Base-by-base conservation (phyloP, 228 moss, liverwort and hornwort genomes). In the Sphagnum magellanicum region DNA sequence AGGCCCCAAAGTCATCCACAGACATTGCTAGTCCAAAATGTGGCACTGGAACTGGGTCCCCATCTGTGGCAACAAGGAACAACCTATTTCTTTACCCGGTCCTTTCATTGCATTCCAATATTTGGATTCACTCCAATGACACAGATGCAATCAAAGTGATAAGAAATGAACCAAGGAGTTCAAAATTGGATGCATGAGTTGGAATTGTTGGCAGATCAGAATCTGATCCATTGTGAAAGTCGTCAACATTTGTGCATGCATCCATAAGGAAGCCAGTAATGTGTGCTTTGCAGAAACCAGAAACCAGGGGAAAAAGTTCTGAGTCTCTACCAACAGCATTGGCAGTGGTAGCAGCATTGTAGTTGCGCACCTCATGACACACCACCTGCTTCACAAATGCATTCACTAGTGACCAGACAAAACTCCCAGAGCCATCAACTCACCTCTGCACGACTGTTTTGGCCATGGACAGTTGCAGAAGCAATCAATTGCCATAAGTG, bases 1-100 rank as follows among this genome's bases (percentile, higher is more conserved):
- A 48, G 53, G 71, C 60, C 16, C 80, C 83, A 63, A 87, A 87
- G 4, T 87, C 87, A 32, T 74, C 70, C 63, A 83, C 78, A 15
- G 58, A 72, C 87, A 87, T 74, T 8, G 83, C 87, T 5, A 87
- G 83, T 70, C 87, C 87, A 69, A 87, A 87, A 68, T 87, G 87
- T 15, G 87, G 83, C 66, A 87, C 74, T 16, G 81, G 83, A 51
- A 87, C 83, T 5, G 81, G 78, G 63, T 87, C 83, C 63, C 87
- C 87, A 71, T 87, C 83, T 87, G 68, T 17, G 14, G 60, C 72
- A 65, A 10, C 8, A 47, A 68, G 32, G 32, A 32, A 32, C 32
- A 32, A 3, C 32, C 32, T 32, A 32, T 32, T 32, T 32, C 32
- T 32, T 32, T 32, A 32, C 32, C 32, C 32, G 3, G 32, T 3